Evolutionary conservation across 1,139 yeast species (phyloP), one percentile per base, ranked within the genome.

Genomic region (Lodderomyces jiufengensis): DNA sequence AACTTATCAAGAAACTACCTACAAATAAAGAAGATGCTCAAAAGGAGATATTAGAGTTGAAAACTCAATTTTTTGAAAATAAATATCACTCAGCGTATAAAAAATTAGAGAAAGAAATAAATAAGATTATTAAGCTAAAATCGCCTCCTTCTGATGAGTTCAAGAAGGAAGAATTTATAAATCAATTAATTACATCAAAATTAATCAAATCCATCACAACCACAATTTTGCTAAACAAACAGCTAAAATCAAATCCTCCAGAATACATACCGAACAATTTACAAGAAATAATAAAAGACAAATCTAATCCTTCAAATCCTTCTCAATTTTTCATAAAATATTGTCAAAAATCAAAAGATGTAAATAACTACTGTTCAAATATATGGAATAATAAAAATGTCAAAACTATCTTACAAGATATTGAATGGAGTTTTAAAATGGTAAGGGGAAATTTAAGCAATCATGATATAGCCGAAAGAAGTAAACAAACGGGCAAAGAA

Each of bases 361-460:
- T 70, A 39, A 64, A 76, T 54, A 64, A 69, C 45, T 51, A 73
- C 43, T 63, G 78, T 14, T 80, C 87, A 3, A 72, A 69, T 39
- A 43, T 83, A 12, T 76, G 82, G 73, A 84, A 84, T 48, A 66
- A 68, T 39, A 75, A 76, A 38, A 61, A 63, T 6, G 58, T 80
- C 11, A 78, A 76, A 47, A 61, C 60, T 11, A 51, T 70, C 1
- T 49, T 78, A 18, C 63, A 59, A 6, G 73, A 70, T 14, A 67
- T 78, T 32, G 84, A 79, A 36, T 65, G 73, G 61, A 73, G 82
- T 32, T 73, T 84, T 54, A 75, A 70, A 47, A 56, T 76, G 36
- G 76, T 83, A 3, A 59, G 82, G 45, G 88, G 87, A 7, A 65
- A 76, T 38, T 70, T 78, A 34, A 69, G 72, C 31, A 68, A 63